phyloP scores from a whole-genome alignment of 2,329 filamentous ascomycete species.

The Saccharata proteae region DNA sequence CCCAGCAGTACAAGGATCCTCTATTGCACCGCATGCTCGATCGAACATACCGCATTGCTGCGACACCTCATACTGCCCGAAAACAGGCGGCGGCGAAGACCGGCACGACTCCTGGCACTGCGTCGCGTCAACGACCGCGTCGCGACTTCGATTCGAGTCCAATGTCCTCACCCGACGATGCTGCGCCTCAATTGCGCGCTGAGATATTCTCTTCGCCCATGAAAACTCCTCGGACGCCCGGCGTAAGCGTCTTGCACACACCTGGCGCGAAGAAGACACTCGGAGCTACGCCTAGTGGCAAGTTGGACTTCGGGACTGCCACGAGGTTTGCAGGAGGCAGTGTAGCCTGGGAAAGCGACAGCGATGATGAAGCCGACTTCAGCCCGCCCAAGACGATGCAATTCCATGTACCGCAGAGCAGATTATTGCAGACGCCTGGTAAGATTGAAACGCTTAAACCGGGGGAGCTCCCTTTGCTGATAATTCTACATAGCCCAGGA shows the following conservation, averaged over 20 bases:
- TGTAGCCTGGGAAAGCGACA: constrained; percentile 57
- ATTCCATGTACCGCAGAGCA: constrained; percentile 66
- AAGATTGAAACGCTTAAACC: constrained; percentile 18
- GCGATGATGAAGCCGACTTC: constrained; percentile 45
- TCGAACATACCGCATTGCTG: constrained; percentile 88
- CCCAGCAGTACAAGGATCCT: constrained; percentile 50
- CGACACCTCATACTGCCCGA: constrained; percentile 63
- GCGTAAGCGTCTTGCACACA: constrained; percentile 69
- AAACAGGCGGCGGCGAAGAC: constrained; percentile 52
- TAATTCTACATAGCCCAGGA: constrained; percentile 48
- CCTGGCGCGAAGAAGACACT: constrained; percentile 36
- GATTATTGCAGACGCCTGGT: constrained; percentile 71
- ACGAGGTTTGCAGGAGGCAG: constrained; percentile 1
- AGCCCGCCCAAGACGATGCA: constrained; percentile 92
- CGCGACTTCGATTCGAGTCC: constrained; percentile 31
- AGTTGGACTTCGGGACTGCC: constrained; percentile 3
- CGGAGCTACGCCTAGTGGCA: background rate
- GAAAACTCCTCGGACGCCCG: constrained; percentile 54
- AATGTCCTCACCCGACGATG: constrained; percentile 51
- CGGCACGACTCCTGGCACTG: constrained; percentile 73
- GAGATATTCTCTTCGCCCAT: constrained; percentile 75
- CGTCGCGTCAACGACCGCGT: constrained; percentile 8
- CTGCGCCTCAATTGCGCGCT: constrained; percentile 69
- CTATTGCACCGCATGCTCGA: constrained; percentile 85
- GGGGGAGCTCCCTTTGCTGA: constrained; percentile 3